Evolutionary conservation across 495 filamentous ascomycete species (phyloP).

Genomic region (Choiromyces venosus): DNA sequence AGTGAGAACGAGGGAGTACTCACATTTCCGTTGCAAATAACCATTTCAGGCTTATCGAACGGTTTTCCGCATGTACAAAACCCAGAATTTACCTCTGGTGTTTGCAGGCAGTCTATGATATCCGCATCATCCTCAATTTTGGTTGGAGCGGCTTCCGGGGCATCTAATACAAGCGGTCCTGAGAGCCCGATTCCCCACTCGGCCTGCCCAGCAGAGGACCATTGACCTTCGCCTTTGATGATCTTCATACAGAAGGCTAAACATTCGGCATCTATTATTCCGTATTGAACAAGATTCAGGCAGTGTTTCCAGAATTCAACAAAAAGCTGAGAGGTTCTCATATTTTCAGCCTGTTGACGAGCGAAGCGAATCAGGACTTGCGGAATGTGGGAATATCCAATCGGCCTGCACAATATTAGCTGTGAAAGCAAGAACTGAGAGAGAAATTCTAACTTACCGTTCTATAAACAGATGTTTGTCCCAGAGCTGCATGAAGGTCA

Average conservation of each 20-base stretch:
- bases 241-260: conserved; percentile 36
- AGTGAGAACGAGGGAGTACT: conserved; percentile 11
- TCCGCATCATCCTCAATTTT: conserved; percentile 1
- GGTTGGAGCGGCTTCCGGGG: neutral
- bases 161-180: conserved; percentile 29
- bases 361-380: conserved; percentile 38
- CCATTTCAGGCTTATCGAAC: conserved; percentile 34
- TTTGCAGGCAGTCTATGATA: neutral
- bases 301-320: conserved; percentile 42
- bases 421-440: neutral
- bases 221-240: conserved; percentile 32
- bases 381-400: conserved; percentile 34
- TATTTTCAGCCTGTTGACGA: conserved; percentile 18
- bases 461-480: conserved; percentile 40
- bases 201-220: conserved; percentile 34
- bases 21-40: conserved; percentile 33
- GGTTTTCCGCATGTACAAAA: conserved; percentile 34
- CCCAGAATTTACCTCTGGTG: conserved; percentile 16
- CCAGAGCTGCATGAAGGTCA: conserved; percentile 41
- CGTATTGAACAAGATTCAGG: conserved; percentile 38
- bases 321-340: conserved; percentile 25
- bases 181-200: conserved; percentile 29
- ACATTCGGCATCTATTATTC: conserved; percentile 35
- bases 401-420: conserved; percentile 8
- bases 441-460: conserved; percentile 20